phyloP scores from a whole-genome alignment of 2,329 filamentous ascomycete species.

The Ophiostoma quercus region DNA sequence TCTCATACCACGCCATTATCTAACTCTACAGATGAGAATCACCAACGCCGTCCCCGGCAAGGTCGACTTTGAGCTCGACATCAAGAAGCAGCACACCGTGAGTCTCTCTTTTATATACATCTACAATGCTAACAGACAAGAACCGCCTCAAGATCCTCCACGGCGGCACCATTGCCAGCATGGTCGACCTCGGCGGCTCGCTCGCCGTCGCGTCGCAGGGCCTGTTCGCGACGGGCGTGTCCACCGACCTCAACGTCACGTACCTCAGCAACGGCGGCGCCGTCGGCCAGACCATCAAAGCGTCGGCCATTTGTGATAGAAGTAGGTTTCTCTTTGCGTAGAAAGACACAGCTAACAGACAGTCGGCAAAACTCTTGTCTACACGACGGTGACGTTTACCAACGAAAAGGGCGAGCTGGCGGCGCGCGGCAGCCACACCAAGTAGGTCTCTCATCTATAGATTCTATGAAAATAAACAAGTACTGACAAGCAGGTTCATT shows the following conservation, averaged over 20 bases:
- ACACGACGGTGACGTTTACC: slow-evolving; percentile 54
- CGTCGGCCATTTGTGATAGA: slow-evolving; percentile 56
- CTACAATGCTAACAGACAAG: slow-evolving; percentile 30
- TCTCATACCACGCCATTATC: neutral
- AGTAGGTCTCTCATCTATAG: slow-evolving; percentile 41
- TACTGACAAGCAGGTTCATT: slow-evolving; percentile 27
- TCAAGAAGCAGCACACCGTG: slow-evolving; percentile 70
- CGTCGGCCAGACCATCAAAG: slow-evolving; percentile 52
- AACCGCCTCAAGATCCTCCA: slow-evolving; percentile 73
- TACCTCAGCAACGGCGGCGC: slow-evolving; percentile 56
- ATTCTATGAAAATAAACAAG: too few species aligned
- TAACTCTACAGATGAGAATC: slow-evolving; percentile 55
- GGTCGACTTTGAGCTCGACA: slow-evolving; percentile 71
- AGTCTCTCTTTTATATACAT: neutral
- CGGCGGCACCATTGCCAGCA: slow-evolving; percentile 71
- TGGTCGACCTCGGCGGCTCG: slow-evolving; percentile 63
- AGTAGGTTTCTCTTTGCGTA: slow-evolving; percentile 39
- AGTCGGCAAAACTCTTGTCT: slow-evolving; percentile 62
- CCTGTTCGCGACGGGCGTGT: slow-evolving; percentile 58
- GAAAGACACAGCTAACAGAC: neutral
- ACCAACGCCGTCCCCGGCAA: slow-evolving; percentile 58
- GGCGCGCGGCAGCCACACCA: slow-evolving; percentile 61
- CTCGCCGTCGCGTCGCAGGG: slow-evolving; percentile 61
- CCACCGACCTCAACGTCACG: slow-evolving; percentile 62
- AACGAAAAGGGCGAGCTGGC: slow-evolving; percentile 56